A percentile compares a stretch with the other conserved stretches of the same genome.
Conservation (phyloP, 2,329 filamentous ascomycete genomes). For the Xylaria sp. region DNA sequence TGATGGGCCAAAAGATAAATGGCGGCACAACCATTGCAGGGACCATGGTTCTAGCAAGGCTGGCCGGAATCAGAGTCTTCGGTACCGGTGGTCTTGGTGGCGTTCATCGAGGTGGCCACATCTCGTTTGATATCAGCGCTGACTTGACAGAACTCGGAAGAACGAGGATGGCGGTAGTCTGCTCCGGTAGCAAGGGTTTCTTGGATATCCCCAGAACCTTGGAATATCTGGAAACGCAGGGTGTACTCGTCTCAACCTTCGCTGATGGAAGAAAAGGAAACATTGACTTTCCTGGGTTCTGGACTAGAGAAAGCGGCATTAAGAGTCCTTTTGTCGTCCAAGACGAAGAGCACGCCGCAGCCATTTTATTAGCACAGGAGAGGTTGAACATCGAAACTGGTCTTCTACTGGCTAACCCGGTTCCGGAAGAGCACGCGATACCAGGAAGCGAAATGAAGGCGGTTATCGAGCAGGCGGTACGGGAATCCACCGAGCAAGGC, state of each 20-base stretch:
- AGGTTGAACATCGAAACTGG: conserved; percentile 79
- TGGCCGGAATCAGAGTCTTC: conserved; percentile 91
- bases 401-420: conserved; percentile 88
- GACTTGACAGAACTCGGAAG: conserved; percentile 94
- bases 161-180: conserved; percentile 87
- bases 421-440: conserved; percentile 76
- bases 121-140: conserved; percentile 91
- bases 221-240: conserved; percentile 78
- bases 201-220: conserved; percentile 90
- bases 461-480: conserved; percentile 75
- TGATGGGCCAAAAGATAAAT: conserved; percentile 75
- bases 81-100: conserved; percentile 95
- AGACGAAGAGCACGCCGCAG: conserved; percentile 83
- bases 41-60: conserved; percentile 88
- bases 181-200: conserved; percentile 95
- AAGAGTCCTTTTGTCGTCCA: conserved; percentile 80
- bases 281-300: conserved; percentile 93
- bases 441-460: conserved; percentile 75
- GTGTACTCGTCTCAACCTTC: conserved; percentile 88
- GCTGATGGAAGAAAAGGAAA: conserved; percentile 78
- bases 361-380: conserved; percentile 85
- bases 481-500: conserved; percentile 71
- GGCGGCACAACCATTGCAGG: conserved; percentile 94
- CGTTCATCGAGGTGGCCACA: conserved; percentile 89
- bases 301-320: conserved; percentile 85